phyloP scores from a whole-genome alignment of 2,329 filamentous ascomycete species.

The Epichloe typhina region DNA sequence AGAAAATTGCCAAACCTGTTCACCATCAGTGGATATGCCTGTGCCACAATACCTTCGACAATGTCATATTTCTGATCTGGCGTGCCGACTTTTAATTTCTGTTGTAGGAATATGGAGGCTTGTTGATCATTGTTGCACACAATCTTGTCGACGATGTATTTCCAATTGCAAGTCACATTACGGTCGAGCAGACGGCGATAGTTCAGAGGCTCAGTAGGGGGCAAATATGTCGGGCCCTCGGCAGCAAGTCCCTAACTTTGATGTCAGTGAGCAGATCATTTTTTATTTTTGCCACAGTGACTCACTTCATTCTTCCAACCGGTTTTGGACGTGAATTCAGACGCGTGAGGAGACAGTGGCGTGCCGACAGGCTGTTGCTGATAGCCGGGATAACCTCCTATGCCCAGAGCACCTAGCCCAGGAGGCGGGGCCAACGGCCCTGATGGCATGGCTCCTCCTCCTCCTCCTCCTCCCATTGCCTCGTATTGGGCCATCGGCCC shows the following conservation, averaged over 20 bases:
- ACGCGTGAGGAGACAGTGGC: slow-evolving; percentile 58
- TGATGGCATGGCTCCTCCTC: slow-evolving; percentile 19
- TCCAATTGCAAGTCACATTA: slow-evolving; percentile 97
- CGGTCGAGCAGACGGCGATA: slow-evolving; percentile 91
- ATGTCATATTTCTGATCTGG: slow-evolving; percentile 95
- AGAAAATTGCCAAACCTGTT: slow-evolving; percentile 98
- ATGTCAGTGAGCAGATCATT: background rate
- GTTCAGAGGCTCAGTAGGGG: slow-evolving; percentile 87
- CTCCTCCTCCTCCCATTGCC: slow-evolving; percentile 20
- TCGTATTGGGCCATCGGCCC: slow-evolving; percentile 22
- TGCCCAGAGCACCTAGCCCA: slow-evolving; percentile 23
- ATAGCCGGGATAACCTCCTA: slow-evolving; percentile 34
- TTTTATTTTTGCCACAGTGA: slow-evolving; percentile 1
- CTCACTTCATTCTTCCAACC: slow-evolving; percentile 44
- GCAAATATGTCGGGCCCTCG: slow-evolving; percentile 65
- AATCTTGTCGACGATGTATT: slow-evolving; percentile 98
- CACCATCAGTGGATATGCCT: slow-evolving; percentile 92
- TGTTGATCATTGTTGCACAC: slow-evolving; percentile 99
- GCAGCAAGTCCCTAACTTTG: slow-evolving; percentile 21
- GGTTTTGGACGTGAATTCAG: slow-evolving; percentile 52
- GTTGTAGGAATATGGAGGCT: slow-evolving; percentile 95
- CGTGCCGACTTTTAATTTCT: slow-evolving; percentile 95
- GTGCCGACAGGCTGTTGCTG: slow-evolving; percentile 48
- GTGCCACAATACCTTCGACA: slow-evolving; percentile 86
- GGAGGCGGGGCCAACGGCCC: slow-evolving; percentile 21